phyloP scores from a whole-genome alignment of 345 rosid species.

The Barbarea vulgaris region DNA sequence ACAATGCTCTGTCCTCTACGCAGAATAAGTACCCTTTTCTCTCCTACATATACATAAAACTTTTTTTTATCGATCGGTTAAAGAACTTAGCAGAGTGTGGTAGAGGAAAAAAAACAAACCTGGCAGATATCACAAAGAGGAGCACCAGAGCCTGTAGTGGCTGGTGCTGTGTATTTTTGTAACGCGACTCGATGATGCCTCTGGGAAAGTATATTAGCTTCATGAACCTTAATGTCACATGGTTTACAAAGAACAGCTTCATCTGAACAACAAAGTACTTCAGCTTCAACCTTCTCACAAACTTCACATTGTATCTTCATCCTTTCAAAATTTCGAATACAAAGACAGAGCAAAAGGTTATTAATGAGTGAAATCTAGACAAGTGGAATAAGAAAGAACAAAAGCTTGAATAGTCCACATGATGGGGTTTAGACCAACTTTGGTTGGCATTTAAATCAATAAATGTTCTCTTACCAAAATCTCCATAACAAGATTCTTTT shows the following conservation, averaged over 20 bases:
- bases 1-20: constrained; percentile 48
- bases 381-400: constrained; percentile 16
- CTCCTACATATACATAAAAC: constrained; percentile 29
- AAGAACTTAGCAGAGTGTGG: background rate
- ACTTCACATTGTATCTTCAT: constrained; percentile 48
- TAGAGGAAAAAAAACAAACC: constrained; percentile 22
- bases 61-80: background rate
- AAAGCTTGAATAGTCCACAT: constrained; percentile 39
- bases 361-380: constrained; percentile 21
- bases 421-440: constrained; percentile 36
- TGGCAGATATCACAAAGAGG: constrained; percentile 48
- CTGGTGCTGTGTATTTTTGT: constrained; percentile 15
- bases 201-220: constrained; percentile 43
- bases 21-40: constrained; percentile 44
- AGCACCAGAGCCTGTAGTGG: constrained; percentile 27
- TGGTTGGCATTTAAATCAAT: constrained; percentile 38
- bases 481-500: constrained; percentile 16
- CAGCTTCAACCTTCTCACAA: constrained; percentile 50
- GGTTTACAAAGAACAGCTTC: constrained; percentile 49
- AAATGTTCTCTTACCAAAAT: constrained; percentile 27
- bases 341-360: background rate
- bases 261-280: constrained; percentile 49
- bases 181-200: constrained; percentile 42
- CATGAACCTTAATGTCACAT: constrained; percentile 47
- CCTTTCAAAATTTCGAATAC: background rate